A percentile compares a stretch with the other conserved stretches of the same genome.
Evolutionary conservation across 2,329 filamentous ascomycete species (phyloP).

Genomic region (Beauveria sp.): DNA sequence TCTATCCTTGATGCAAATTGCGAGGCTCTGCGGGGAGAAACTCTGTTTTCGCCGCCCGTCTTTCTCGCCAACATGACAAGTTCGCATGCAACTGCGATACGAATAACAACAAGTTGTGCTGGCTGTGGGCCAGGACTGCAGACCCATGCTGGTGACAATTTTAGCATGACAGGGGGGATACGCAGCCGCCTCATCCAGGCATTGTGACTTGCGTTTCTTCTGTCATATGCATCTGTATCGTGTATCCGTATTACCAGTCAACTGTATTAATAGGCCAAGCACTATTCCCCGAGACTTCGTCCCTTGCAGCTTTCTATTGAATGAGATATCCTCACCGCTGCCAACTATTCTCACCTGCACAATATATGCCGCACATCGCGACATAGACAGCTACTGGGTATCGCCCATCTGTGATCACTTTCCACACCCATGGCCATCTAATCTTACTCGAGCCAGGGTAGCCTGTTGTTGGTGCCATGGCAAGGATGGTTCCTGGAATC

Average conservation of each 20-base stretch:
- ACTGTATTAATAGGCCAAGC: too few relatives aligned
- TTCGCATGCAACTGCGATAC: too few relatives aligned
- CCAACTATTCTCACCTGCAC: too few relatives aligned
- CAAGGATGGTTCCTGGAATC: neutral
- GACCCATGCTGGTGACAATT: neutral
- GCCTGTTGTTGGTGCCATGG: neutral
- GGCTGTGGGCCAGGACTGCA: neutral
- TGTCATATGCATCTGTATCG: neutral
- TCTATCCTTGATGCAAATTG: too few relatives aligned
- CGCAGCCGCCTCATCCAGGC: neutral
- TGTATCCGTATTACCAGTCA: neutral
- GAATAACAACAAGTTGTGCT: neutral
- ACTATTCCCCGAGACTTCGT: neutral
- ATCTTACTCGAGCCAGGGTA: conserved; percentile 8
- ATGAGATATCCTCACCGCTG: too few relatives aligned
- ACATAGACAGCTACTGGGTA: neutral
- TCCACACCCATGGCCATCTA: neutral
- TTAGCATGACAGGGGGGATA: neutral
- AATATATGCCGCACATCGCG: neutral
- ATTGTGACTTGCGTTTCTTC: neutral
- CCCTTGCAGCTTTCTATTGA: neutral
- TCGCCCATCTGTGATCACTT: neutral
- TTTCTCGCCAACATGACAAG: too few relatives aligned
- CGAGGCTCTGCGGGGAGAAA: too few relatives aligned
- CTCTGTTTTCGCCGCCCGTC: too few relatives aligned